A percentile compares a stretch with the other conserved stretches of the same genome.
Evolutionary conservation across 352 stramenopile species (phyloP).

Genomic region (Phytophthora colocasiae): DNA sequence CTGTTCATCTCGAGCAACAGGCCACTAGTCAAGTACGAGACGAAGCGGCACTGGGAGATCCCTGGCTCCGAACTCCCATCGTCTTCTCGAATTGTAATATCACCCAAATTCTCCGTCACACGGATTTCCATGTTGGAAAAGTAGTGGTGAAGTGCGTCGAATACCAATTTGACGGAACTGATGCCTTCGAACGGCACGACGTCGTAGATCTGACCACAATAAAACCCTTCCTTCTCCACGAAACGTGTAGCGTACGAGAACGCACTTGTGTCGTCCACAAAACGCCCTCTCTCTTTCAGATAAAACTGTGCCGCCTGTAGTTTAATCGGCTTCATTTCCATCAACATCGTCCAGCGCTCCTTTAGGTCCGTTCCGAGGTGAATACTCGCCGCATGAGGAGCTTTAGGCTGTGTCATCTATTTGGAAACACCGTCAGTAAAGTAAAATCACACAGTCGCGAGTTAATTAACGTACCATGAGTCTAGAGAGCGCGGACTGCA

Average conservation of each 20-base stretch:
- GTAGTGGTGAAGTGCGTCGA: conserved; percentile 48
- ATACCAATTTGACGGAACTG: conserved; percentile 47
- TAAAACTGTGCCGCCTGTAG: conserved; percentile 26
- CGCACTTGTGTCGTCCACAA: conserved; percentile 24
- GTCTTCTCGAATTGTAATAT: conserved; percentile 61
- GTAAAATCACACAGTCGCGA: neutral
- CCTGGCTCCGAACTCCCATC: conserved; percentile 48
- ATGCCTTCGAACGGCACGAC: conserved; percentile 43
- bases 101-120: conserved; percentile 51
- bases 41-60: conserved; percentile 50
- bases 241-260: conserved; percentile 40
- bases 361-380: conserved; percentile 23
- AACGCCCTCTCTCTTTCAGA: conserved; percentile 27
- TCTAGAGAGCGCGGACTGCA: conserved; percentile 42
- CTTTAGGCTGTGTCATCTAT: conserved; percentile 30
- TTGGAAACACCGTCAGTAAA: neutral
- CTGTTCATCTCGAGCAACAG: conserved; percentile 46
- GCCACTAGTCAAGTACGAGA: conserved; percentile 33
- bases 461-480: conserved; percentile 19
- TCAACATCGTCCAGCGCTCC: conserved; percentile 31
- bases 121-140: conserved; percentile 57
- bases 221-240: conserved; percentile 38
- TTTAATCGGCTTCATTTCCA: conserved; percentile 31
- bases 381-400: conserved; percentile 34
- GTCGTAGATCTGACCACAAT: conserved; percentile 46